Evolutionary conservation across 2,329 filamentous ascomycete genomes (phyloP), one percentile per base, ranked within the genome.

Genomic region (Phaeosphaeriaceae sp.): DNA sequence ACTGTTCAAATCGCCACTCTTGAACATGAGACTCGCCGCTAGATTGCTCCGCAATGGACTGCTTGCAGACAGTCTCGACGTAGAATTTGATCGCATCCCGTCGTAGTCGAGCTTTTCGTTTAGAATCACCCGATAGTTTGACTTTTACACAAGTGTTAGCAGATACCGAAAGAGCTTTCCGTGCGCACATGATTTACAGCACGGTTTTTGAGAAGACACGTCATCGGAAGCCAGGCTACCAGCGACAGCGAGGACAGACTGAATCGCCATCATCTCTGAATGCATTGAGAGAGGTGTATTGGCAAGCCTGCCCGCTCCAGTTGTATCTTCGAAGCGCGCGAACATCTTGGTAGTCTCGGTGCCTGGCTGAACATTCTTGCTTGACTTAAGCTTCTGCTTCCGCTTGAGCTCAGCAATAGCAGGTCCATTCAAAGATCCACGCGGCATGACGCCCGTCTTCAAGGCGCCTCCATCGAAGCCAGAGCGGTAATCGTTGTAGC

Each of bases 251-350:
- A 84, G 78, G 45, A 82, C 82, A 25, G 80, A 81, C 65, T 82
- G 79, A 67, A 86, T 83, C 25, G 83, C 83, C 81, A 84, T 84
- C 82, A 85, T 85, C 76, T 85, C 83, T 3, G 80, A 81, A 64
- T 85, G 83, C 81, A 85, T 84, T 17, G 78, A 82, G 19, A 85
- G 74, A 10, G 79, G 77, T 27, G 74, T 73, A 61, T 82, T 82
- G 53, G 76, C 74, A 31, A 75, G 69, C 21, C 60, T 63, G 54
- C 75, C 73, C 19, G 78, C 78, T 36, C 79, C 78, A 24, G 74
- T 70, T 36, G 70, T 67, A 56, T 67, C 65, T 66, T 81, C 79
- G 54, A 79, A 79, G 1, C 72, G 72, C 47, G 76, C 76, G 61
- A 82, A 82, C 3, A 72, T 67, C 57, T 72, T 67, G 7, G 57